phyloP scores from a whole-genome alignment of 202 grass and related monocot genomes.

The Digitaria exilis region DNA sequence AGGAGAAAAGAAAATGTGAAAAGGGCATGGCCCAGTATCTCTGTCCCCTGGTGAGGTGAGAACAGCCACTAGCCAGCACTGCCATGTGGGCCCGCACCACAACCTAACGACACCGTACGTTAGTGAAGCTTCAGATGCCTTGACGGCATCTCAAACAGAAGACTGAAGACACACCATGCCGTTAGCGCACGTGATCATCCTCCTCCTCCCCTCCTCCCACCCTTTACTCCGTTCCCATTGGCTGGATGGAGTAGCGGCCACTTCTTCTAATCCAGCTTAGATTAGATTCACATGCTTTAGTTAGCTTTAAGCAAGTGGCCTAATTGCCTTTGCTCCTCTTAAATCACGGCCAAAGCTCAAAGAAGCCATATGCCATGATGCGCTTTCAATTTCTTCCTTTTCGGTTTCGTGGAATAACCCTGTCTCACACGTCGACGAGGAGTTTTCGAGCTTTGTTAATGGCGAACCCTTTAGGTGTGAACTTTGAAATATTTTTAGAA shows the following conservation, averaged over 20 bases:
- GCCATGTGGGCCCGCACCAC: neutral
- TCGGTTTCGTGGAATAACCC: neutral
- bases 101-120: conserved; percentile 22
- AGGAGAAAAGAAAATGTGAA: neutral
- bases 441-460: neutral
- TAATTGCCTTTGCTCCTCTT: conserved; percentile 42
- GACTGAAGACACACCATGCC: neutral
- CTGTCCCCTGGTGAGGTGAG: neutral
- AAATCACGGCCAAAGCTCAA: conserved; percentile 39
- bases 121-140: conserved; percentile 41
- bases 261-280: conserved; percentile 32
- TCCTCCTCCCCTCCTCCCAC: neutral
- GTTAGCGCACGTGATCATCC: conserved; percentile 19
- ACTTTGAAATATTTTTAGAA: neutral
- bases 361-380: conserved; percentile 5
- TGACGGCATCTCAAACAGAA: neutral
- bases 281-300: conserved; percentile 36
- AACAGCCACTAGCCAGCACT: neutral
- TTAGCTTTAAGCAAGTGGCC: conserved; percentile 48
- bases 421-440: neutral
- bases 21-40: neutral
- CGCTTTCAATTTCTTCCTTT: conserved; percentile 1
- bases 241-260: conserved; percentile 15
- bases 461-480: neutral
- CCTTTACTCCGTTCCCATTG: conserved; percentile 21